Base-by-base conservation (phyloP, 139 green algal species). In the Gonium pectorale region DNA sequence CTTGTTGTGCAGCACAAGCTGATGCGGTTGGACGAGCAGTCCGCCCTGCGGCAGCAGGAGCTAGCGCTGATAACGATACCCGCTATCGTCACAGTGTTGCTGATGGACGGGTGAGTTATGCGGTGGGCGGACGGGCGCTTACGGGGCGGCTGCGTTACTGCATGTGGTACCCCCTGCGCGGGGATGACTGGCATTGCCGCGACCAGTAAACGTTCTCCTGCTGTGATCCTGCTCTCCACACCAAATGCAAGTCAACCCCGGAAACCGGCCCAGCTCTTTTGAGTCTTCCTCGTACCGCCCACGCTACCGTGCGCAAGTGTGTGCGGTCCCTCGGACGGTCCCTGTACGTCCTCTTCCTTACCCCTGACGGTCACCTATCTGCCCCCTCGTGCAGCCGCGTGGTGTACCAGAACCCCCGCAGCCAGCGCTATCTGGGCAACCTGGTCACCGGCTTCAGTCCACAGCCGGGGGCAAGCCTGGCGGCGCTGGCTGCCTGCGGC, bases 41-140 rank as follows among this genome's bases (percentile, higher is more conserved):
- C 54, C 11, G 73, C 54, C 26, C 54, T 69, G 54, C 73, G 54
- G 54, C 73, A 81, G 73, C 54, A 81, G 73, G 73, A 81, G 73
- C 33, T 81, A 54, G 73, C 73, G 37, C 73, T 81, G 6, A 59
- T 9, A 29, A 69, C 56, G 24, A 81, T 81, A 29, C 73, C 52
- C 29, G 26, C 38, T 37, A 81, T 81, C 54, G 73, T 81, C 54
- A 81, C 73, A 5, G 73, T 54, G 54, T 38, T 81, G 73, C 56
- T 81, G 52, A 40, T 81, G 73, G 73, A 81, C 73, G 73, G 73
- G 73, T 81, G 54, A 2, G 68, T n/a, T n/a, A n/a, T n/a, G n/a
- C n/a, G n/a, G n/a, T n/a, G n/a, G n/a, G 29, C 2, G 29, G 60
- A 29, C n/a, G 56, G 56, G 56, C 56, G 8, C 11, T 35, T 17